These are phyloP conservation scores for Gillenia trifoliata DNA, from an alignment of 306 rosid genomes.

Conservation along the genomic window DNA sequence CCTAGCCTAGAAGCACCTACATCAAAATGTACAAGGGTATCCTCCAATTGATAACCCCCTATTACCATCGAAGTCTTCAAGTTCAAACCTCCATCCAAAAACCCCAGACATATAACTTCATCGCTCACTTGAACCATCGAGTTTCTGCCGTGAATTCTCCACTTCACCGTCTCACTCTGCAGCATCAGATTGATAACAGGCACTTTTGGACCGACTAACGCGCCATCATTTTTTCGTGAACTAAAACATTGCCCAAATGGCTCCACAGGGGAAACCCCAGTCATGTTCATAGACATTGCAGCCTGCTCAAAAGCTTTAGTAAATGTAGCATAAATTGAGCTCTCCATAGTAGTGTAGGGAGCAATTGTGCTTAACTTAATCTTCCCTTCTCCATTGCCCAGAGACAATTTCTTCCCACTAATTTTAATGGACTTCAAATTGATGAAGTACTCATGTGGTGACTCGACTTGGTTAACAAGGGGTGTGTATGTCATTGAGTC, in stretches of 20 bases:
- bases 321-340: slow-evolving; percentile 40
- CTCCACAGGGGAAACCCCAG: slow-evolving; percentile 33
- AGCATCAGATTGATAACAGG: slow-evolving; percentile 56
- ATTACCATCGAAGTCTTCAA: slow-evolving; percentile 40
- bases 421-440: slow-evolving; percentile 52
- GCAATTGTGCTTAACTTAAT: slow-evolving; percentile 53
- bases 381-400: slow-evolving; percentile 30
- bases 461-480: slow-evolving; percentile 28
- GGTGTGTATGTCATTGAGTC: slow-evolving; percentile 65
- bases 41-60: slow-evolving; percentile 77
- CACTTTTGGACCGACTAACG: slow-evolving; percentile 25
- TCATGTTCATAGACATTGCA: slow-evolving; percentile 45
- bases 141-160: slow-evolving; percentile 61
- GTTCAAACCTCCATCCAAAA: slow-evolving; percentile 62
- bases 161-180: slow-evolving; percentile 80
- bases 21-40: slow-evolving; percentile 57
- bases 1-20: slow-evolving; percentile 59
- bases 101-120: slow-evolving; percentile 55
- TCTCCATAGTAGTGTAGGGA: slow-evolving; percentile 54
- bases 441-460: slow-evolving; percentile 45
- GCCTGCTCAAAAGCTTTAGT: slow-evolving; percentile 43
- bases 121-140: slow-evolving; percentile 56
- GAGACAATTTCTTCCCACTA: slow-evolving; percentile 42
- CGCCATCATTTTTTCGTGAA: slow-evolving; percentile 8
- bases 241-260: slow-evolving; percentile 62